phyloP scores from a whole-genome alignment of 208 protist species.

The Lotmaria passim region DNA sequence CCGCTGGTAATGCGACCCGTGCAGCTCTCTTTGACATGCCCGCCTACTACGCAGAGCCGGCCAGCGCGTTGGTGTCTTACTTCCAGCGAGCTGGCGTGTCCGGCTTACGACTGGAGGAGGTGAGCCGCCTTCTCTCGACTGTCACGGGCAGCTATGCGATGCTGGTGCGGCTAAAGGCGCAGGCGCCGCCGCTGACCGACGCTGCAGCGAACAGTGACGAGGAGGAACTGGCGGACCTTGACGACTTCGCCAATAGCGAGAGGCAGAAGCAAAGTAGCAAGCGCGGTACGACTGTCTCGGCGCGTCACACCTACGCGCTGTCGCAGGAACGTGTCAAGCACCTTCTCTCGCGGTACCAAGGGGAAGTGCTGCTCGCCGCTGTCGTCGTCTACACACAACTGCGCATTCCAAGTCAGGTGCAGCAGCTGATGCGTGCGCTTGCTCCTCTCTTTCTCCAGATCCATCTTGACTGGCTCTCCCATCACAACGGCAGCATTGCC shows the following conservation, averaged over 20 bases:
- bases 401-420: conserved; percentile 61
- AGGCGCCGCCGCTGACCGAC: conserved; percentile 24
- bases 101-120: conserved; percentile 45
- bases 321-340: conserved; percentile 44
- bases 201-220: background rate
- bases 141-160: conserved; percentile 60
- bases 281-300: background rate
- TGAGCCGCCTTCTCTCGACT: conserved; percentile 50
- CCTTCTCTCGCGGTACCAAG: conserved; percentile 61
- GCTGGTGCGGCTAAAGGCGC: conserved; percentile 73
- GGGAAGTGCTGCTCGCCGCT: conserved; percentile 76
- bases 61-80: conserved; percentile 49
- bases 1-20: background rate
- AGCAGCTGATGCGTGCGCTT: conserved; percentile 68
- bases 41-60: conserved; percentile 71
- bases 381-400: conserved; percentile 81
- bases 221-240: conserved; percentile 1
- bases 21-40: conserved; percentile 55
- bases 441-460: conserved; percentile 58
- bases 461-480: conserved; percentile 19
- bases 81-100: conserved; percentile 45
- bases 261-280: background rate
- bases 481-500: conserved; percentile 27
- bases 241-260: background rate
- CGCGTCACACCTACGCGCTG: conserved; percentile 29